Evolutionary conservation across 2,329 filamentous ascomycete genomes (phyloP).

Genomic region (Hortaea sp.): DNA sequence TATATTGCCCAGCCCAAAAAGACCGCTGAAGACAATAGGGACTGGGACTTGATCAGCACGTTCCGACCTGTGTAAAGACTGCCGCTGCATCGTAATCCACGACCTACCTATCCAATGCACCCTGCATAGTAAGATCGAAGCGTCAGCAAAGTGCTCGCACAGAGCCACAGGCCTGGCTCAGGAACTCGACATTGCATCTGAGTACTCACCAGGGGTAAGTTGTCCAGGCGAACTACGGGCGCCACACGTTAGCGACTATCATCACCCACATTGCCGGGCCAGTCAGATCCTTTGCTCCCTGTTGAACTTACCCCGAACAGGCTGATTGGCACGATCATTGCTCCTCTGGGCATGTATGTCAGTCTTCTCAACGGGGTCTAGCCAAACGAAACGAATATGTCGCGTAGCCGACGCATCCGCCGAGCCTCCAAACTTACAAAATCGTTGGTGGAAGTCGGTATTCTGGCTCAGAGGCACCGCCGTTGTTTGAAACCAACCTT

Average conservation of each 20-base stretch:
- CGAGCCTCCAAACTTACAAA: constrained; percentile 14
- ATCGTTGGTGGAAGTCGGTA: constrained; percentile 64
- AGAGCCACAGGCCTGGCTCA: background rate
- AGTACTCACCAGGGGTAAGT: constrained; percentile 54
- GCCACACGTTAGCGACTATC: too few relatives aligned
- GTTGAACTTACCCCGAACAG: constrained; percentile 53
- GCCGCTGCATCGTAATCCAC: constrained; percentile 4
- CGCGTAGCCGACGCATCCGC: background rate
- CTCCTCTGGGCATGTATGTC: constrained; percentile 40
- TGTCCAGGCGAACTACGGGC: constrained; percentile 63
- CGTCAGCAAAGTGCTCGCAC: constrained; percentile 5
- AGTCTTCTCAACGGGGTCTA: constrained; percentile 32
- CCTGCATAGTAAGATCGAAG: constrained; percentile 23
- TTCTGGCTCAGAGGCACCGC: constrained; percentile 66
- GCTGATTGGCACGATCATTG: constrained; percentile 65
- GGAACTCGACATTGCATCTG: too few relatives aligned
- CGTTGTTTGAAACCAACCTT: constrained; percentile 46
- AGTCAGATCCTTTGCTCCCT: too few relatives aligned
- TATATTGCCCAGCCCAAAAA: constrained; percentile 42
- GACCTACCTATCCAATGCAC: constrained; percentile 41
- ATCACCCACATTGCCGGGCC: too few relatives aligned
- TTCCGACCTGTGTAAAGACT: background rate
- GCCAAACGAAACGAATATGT: background rate
- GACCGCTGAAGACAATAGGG: constrained; percentile 38
- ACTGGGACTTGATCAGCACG: constrained; percentile 25